These are phyloP conservation scores for Vitis hybrid DNA, from an alignment of 177 flowering plant genomes.

Conservation along the genomic window DNA sequence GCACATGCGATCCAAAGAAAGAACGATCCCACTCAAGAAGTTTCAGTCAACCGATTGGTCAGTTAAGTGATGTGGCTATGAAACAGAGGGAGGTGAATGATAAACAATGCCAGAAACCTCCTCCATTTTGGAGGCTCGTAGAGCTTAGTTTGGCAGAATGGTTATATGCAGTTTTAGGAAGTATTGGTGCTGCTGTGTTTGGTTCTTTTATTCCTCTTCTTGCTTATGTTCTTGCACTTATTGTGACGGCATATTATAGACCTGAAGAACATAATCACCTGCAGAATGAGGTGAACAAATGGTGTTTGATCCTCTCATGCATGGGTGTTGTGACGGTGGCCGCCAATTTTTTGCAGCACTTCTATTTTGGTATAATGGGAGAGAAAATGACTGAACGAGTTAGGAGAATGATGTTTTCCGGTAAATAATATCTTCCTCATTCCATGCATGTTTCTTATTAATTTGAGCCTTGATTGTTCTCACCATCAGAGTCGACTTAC, in stretches of 20 bases:
- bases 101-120: conserved; percentile 42
- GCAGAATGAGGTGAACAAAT: conserved; percentile 66
- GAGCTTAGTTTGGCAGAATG: conserved; percentile 95
- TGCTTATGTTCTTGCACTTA: conserved; percentile 74
- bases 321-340: conserved; percentile 95
- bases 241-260: conserved; percentile 74
- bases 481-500: neutral
- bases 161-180: conserved; percentile 94
- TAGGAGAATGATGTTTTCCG: conserved; percentile 94
- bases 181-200: conserved; percentile 92
- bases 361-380: conserved; percentile 97
- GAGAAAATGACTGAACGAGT: conserved; percentile 97
- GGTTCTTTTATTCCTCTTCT: conserved; percentile 98
- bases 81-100: conserved; percentile 42
- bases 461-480: neutral
- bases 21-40: conserved; percentile 98
- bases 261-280: conserved; percentile 41
- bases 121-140: conserved; percentile 87
- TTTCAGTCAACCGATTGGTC: conserved; percentile 74
- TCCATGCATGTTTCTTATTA: too few relatives aligned
- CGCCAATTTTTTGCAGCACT: conserved; percentile 93
- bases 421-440: conserved; percentile 26
- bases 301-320: conserved; percentile 85
- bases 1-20: conserved; percentile 82
- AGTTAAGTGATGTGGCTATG: conserved; percentile 58